Base-by-base conservation (phyloP, 257 asterid species). In the Nicotiana attenuata region DNA sequence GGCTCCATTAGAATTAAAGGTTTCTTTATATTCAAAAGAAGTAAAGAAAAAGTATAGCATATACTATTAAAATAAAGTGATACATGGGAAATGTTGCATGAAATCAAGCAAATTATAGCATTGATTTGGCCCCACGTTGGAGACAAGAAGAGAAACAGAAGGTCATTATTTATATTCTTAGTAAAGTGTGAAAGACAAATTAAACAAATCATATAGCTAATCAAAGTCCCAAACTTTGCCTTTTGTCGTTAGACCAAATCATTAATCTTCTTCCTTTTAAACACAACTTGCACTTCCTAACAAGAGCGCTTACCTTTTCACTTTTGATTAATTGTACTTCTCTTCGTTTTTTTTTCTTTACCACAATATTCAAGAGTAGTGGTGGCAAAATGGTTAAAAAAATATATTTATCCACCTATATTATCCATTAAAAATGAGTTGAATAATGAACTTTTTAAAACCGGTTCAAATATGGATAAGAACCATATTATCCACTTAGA, bases 231-330 rank as follows among this genome's bases (percentile, higher is more conserved):
- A 67, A 73, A 61, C 63, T 67, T 61, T 61, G 53, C 29, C 77
- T 77, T 86, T 83, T 81, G 84, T 77, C 75, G 6, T 81, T 63
- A 31, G 89, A 83, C 85, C 83, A 86, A 83, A 86, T 86, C 64
- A 86, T 86, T 83, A 76, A 77, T 24, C 61, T 20, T 47, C n/a
- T 22, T 31, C 31, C 10, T 78, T 80, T 73, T 47, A 73, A 13
- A 56, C 33, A 63, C 65, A 65, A 47, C 64, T 77, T 41, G 47
- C 35, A 45, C 67, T 41, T 41, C 47, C 10, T 1, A 41, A 41
- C 1, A 41, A 8, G 47, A 41, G 47, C 47, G 47, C 11, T 71
- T 13, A 71, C n/a, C 20, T 41, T 71, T 73, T 73, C 24, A 4
- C 22, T 13, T 73, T 47, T 47, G 9, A 38, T 1, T 50, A 47